Evolutionary conservation across 257 asterid species (phyloP).

Genomic region (Capsicum baccatum): DNA sequence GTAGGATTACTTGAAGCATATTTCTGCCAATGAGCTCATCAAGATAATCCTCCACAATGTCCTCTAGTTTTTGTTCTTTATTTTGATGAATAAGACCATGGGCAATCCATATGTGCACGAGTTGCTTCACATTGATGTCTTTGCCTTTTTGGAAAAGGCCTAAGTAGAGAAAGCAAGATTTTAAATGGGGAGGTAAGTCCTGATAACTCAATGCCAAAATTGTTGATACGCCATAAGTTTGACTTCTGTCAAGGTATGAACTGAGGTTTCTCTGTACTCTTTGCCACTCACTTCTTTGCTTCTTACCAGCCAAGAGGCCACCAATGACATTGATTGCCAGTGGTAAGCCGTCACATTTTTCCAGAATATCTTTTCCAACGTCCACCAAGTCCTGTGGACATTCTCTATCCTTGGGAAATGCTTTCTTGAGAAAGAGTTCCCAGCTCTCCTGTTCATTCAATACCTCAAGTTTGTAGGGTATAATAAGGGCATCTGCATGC

Average conservation of each 20-base stretch:
- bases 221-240: neutral
- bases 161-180: conserved; percentile 37
- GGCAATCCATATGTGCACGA: conserved; percentile 43
- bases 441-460: conserved; percentile 36
- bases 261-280: neutral
- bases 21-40: conserved; percentile 38
- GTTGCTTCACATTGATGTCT: conserved; percentile 33
- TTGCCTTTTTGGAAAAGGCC: conserved; percentile 30
- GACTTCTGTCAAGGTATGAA: neutral
- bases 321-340: conserved; percentile 35
- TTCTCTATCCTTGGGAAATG: neutral
- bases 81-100: conserved; percentile 34
- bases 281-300: conserved; percentile 36
- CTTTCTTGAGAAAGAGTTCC: conserved; percentile 35
- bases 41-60: conserved; percentile 36
- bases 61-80: conserved; percentile 33
- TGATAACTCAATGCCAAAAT: conserved; percentile 35
- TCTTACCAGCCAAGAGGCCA: conserved; percentile 26
- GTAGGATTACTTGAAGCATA: conserved; percentile 29
- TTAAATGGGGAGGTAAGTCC: conserved; percentile 34
- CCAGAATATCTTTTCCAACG: conserved; percentile 36
- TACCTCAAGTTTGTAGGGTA: conserved; percentile 22
- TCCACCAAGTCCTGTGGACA: conserved; percentile 32
- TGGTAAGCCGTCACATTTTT: conserved; percentile 36
- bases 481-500: conserved; percentile 13